phyloP scores from a whole-genome alignment of 2,329 filamentous ascomycete genomes.

The Pestalotiopsis sp. region DNA sequence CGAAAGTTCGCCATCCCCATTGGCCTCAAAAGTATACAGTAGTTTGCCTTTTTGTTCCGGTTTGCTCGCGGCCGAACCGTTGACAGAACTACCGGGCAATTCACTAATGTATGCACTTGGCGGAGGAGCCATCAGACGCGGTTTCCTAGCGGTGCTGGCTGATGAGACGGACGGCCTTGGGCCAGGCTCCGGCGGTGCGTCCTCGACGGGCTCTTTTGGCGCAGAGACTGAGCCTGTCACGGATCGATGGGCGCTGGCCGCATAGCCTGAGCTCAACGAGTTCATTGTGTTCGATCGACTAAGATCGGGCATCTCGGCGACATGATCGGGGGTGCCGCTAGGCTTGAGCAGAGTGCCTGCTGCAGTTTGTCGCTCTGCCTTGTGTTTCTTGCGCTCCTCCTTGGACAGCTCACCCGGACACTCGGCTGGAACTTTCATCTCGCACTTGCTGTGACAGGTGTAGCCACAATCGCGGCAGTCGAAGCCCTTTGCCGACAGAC shows the following conservation, averaged over 20 bases:
- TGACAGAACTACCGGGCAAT: slow-evolving; percentile 54
- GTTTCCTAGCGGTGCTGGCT: slow-evolving; percentile 48
- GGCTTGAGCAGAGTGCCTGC: slow-evolving; percentile 65
- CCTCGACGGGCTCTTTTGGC: slow-evolving; percentile 52
- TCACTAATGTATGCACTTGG: slow-evolving; percentile 79
- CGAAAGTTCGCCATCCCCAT: slow-evolving; percentile 78
- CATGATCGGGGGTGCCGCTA: slow-evolving; percentile 48
- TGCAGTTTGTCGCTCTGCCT: slow-evolving; percentile 79
- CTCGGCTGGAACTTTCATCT: slow-evolving; percentile 97
- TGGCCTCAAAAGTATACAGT: slow-evolving; percentile 85
- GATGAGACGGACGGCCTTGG: slow-evolving; percentile 50
- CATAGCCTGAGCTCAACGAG: slow-evolving; percentile 86
- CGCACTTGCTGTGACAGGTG: slow-evolving; percentile 97
- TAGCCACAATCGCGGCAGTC: slow-evolving; percentile 97
- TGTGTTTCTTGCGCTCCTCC: slow-evolving; percentile 93
- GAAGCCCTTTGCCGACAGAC: slow-evolving; percentile 92
- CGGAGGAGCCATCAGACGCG: slow-evolving; percentile 84
- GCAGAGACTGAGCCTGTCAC: slow-evolving; percentile 58
- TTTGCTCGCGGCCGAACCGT: slow-evolving; percentile 38
- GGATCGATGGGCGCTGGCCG: slow-evolving; percentile 76
- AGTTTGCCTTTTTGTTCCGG: slow-evolving; percentile 78
- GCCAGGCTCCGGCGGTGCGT: slow-evolving; percentile 45
- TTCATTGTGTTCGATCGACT: slow-evolving; percentile 86
- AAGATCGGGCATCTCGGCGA: slow-evolving; percentile 68
- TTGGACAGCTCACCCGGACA: slow-evolving; percentile 94